Base-by-base conservation (phyloP, 306 rosid species). In the Adenanthera pavonina region DNA sequence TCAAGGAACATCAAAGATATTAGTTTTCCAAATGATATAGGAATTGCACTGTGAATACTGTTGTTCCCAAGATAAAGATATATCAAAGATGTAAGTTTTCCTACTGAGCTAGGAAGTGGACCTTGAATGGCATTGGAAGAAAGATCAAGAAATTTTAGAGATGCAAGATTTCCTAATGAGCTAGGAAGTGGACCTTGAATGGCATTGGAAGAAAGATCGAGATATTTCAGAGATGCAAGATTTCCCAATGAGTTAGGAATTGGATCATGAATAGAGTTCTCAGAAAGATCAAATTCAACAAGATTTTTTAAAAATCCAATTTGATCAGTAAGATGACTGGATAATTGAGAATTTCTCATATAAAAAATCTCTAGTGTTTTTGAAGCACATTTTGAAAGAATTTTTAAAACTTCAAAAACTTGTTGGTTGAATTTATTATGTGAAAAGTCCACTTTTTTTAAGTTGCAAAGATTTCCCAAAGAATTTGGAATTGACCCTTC, bases 381-480 rank as follows among this genome's bases (percentile, higher is more conserved):
- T 0, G 67, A 16, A 73, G 9, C 15, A 71, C 86, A 82, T 2
- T 56, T 56, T 0, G 54, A 7, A 7, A 81, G 41, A 66, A 75
- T 56, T 48, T 51, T 46, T 60, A 68, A 66, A 14, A 79, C 20
- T 20, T 83, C 53, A 30, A 16, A 34, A 14, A 68, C 8, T 0
- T 7, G 13, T 8, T 41, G 17, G 33, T 40, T 17, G 15, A 51
- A n/a, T 5, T 9, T n/a, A 17, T 3, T 3, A 8, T 0, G 0
- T 17, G 80, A 83, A 19, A 86, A 51, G 62, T 8, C 4, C 6
- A 87, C 7, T 1, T 15, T 2, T 7, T 17, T 80, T 13, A 69
- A 47, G 73, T 76, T 82, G 65, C 80, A 83, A 3, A 76, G 78
- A 51, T 69, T 69, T 20, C 67, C 67, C 16, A 76, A 6, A 13